A percentile compares a stretch with the other conserved stretches of the same genome.
These are phyloP conservation scores for Lasiodiplodia sp. DNA, from an alignment of 2,329 filamentous ascomycete genomes.

Conservation along the genomic window DNA sequence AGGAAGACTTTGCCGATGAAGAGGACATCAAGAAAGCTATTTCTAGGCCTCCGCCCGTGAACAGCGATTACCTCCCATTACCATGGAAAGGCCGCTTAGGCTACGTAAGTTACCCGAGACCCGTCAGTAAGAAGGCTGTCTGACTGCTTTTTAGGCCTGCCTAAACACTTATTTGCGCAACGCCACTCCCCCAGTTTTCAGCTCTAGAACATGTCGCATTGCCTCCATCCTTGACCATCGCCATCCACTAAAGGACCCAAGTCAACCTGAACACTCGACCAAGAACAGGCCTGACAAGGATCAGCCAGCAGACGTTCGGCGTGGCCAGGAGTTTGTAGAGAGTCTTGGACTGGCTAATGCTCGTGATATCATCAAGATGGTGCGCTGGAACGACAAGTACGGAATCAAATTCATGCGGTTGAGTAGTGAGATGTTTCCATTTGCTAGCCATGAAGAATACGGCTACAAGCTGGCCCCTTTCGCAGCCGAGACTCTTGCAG, in stretches of 20 bases:
- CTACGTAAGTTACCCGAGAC: slow-evolving; percentile 68
- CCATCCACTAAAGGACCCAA: slow-evolving; percentile 78
- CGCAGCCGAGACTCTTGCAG: slow-evolving; percentile 76
- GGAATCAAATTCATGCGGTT: slow-evolving; percentile 91
- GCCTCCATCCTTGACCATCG: slow-evolving; percentile 89
- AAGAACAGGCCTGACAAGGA: slow-evolving; percentile 86
- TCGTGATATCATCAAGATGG: slow-evolving; percentile 81
- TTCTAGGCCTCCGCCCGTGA: slow-evolving; percentile 75
- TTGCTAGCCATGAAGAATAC: slow-evolving; percentile 86
- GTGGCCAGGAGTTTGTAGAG: slow-evolving; percentile 78
- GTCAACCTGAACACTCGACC: slow-evolving; percentile 77
- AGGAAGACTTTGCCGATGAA: slow-evolving; percentile 59
- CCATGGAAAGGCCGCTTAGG: slow-evolving; percentile 91
- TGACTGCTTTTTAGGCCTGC: slow-evolving; percentile 68
- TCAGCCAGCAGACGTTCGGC: slow-evolving; percentile 69
- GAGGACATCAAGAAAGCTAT: slow-evolving; percentile 64
- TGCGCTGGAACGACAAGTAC: slow-evolving; percentile 91
- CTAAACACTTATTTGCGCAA: slow-evolving; percentile 89
- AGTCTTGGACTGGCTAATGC: slow-evolving; percentile 81
- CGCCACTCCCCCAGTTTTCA: slow-evolving; percentile 84
- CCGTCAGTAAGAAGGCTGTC: not conserved
- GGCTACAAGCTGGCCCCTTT: slow-evolving; percentile 87
- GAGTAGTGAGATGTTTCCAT: slow-evolving; percentile 96
- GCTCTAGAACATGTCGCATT: slow-evolving; percentile 89
- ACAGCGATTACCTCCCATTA: slow-evolving; percentile 82